These are phyloP conservation scores for Candida jianshihensis DNA, from an alignment of 805 yeast species.

Conservation along the genomic window DNA sequence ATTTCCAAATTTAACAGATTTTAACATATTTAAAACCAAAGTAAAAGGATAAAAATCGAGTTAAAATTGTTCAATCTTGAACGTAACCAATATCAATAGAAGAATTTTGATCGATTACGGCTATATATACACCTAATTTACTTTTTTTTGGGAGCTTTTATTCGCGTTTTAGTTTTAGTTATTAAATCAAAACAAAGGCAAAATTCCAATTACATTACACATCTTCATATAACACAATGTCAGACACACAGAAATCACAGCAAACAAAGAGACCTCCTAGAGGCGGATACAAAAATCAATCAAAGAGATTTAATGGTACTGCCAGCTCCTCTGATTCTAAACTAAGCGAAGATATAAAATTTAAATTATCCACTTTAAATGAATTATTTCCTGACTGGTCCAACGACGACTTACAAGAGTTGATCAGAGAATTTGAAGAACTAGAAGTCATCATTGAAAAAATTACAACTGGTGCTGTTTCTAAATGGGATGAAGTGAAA, in stretches of 20 bases:
- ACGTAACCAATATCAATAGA: too few relatives aligned
- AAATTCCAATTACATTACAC: too few relatives aligned
- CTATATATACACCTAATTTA: too few relatives aligned
- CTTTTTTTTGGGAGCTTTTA: too few relatives aligned
- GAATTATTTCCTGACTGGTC: slow-evolving; percentile 97
- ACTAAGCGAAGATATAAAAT: slow-evolving; percentile 25
- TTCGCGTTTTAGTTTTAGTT: too few relatives aligned
- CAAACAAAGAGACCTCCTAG: slow-evolving; percentile 21
- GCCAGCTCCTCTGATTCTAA: slow-evolving; percentile 13
- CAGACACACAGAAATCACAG: slow-evolving; percentile 1
- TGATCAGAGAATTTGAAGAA: slow-evolving; percentile 71
- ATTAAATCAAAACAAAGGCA: too few relatives aligned
- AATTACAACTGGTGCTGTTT: slow-evolving; percentile 83
- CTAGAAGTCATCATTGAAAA: slow-evolving; percentile 77
- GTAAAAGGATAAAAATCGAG: too few relatives aligned
- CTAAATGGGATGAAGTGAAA: slow-evolving; percentile 91
- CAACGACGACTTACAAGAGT: slow-evolving; percentile 68
- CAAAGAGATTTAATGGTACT: slow-evolving; percentile 33
- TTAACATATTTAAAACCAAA: too few relatives aligned
- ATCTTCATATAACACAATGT: background rate
- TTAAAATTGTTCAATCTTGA: too few relatives aligned
- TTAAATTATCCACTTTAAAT: slow-evolving; percentile 47
- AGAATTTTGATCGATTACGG: too few relatives aligned
- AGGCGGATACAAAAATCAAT: slow-evolving; percentile 36
- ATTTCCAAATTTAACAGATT: too few relatives aligned